Percentiles rank a stretch among this genome's conserved stretches.
Evolutionary conservation across 2,329 filamentous ascomycete genomes (phyloP).

Genomic region (Thelonectria blattea): DNA sequence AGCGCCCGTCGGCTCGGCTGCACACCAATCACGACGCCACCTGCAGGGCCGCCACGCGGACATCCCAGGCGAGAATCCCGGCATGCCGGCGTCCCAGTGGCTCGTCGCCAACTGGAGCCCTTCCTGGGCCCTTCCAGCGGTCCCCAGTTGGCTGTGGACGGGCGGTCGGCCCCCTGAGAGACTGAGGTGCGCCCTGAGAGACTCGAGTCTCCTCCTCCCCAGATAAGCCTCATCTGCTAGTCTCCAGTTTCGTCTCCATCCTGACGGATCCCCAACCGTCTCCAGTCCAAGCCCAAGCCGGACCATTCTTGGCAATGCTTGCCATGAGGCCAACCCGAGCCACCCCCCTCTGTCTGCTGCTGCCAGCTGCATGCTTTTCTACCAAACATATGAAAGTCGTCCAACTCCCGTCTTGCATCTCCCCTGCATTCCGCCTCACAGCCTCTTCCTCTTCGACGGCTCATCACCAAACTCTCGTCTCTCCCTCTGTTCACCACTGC

Average conservation of each 20-base stretch:
- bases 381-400: constrained; percentile 33
- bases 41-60: constrained; percentile 25
- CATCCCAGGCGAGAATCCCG: constrained; percentile 11
- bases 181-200: constrained; percentile 7
- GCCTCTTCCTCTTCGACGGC: background rate
- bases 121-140: no score
- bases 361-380: constrained; percentile 11
- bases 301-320: constrained; percentile 29
- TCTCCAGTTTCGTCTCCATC: constrained; percentile 23
- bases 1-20: constrained; percentile 28
- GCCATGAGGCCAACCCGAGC: constrained; percentile 23
- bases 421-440: constrained; percentile 22
- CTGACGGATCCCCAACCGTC: constrained; percentile 25
- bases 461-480: background rate
- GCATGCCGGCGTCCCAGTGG: constrained; percentile 8
- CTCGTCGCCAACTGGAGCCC: constrained; percentile 2
- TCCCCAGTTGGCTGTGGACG: no score
- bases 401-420: constrained; percentile 23
- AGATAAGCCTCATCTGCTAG: constrained; percentile 17
- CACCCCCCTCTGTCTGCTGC: constrained; percentile 23
- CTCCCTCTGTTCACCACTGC: background rate
- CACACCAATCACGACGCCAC: constrained; percentile 26
- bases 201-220: background rate
- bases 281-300: constrained; percentile 2
- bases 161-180: background rate